Base-by-base conservation (phyloP, 2,329 filamentous ascomycete species). In the Tolypocladium pustulatum region DNA sequence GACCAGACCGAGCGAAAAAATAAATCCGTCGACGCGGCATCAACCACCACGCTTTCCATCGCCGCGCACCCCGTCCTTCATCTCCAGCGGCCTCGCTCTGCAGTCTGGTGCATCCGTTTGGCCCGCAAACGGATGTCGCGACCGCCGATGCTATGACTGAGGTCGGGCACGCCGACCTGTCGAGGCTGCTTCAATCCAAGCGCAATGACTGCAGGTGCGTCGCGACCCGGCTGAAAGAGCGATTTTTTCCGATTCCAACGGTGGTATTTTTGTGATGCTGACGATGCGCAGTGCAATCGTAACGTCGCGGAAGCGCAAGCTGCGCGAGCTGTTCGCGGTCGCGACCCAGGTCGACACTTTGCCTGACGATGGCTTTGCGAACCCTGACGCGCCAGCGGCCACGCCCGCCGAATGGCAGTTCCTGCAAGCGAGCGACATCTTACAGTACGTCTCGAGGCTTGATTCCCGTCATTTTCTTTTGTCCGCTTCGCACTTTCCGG, bases 301-400 rank as follows among this genome's bases (percentile, higher is more conserved):
- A 80, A 82, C 81, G 75, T 90, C 89, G 81, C 88, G 90, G 76
- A 94, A 95, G 84, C 87, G 90, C 75, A 95, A 95, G 81, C 82
- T 96, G 72, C 87, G 88, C 73, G 89, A 94, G 78, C 83, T 96
- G 68, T 96, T 89, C 79, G 81, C 83, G 67, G 84, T 89, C 81
- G 87, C 89, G 79, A 88, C 88, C 73, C 84, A 86, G 73, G 75
- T 80, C 69, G 79, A 84, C 73, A 76, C 78, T 72, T 78, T 86
- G 67, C 82, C 83, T 67, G 80, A 82, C 70, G 75, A 79, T 73
- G 77, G 78, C 72, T 78, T 83, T 70, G 76, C 77, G 67, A 79
- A 81, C 64, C 73, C 76, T 65, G 82, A 85, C 78, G 79, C 79
- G 77, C 78, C 77, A 60, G 75, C 79, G 60, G 71, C 75, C 69